Evolutionary conservation across 495 filamentous ascomycete species (phyloP).

Genomic region (Monascus purpureus): DNA sequence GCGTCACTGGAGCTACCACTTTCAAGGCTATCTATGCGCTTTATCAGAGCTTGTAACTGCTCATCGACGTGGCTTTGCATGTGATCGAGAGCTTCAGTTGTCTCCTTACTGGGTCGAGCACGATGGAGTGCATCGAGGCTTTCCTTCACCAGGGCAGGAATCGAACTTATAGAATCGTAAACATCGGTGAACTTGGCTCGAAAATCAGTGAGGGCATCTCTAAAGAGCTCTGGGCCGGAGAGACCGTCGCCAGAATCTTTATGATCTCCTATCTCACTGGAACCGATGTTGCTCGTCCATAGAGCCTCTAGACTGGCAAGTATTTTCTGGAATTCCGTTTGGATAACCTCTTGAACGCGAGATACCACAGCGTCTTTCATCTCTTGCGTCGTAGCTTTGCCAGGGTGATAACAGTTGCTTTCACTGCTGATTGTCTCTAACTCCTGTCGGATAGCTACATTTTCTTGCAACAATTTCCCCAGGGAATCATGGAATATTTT

Average conservation of each 20-base stretch:
- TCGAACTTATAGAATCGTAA: neutral
- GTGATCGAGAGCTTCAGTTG: neutral
- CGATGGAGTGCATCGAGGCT: neutral
- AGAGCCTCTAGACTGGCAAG: neutral
- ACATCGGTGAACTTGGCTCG: neutral
- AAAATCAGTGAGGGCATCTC: neutral
- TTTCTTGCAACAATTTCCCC: neutral
- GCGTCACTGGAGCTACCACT: neutral
- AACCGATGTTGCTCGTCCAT: too few species aligned
- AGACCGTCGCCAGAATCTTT: neutral
- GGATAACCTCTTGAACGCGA: neutral
- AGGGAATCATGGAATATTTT: neutral
- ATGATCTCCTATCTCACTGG: neutral
- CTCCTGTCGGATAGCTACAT: neutral
- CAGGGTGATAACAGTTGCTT: neutral
- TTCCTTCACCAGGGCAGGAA: neutral
- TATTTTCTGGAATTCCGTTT: neutral
- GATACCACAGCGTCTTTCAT: neutral
- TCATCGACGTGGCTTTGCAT: neutral
- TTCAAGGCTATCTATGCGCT: neutral
- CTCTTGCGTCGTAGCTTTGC: neutral
- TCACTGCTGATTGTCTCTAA: neutral
- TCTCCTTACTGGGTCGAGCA: neutral
- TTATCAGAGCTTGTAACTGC: neutral
- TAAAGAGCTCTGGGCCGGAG: neutral